These are phyloP conservation scores for Talaromyces trachyspermus DNA, from an alignment of 495 filamentous ascomycete species.

Conservation along the genomic window DNA sequence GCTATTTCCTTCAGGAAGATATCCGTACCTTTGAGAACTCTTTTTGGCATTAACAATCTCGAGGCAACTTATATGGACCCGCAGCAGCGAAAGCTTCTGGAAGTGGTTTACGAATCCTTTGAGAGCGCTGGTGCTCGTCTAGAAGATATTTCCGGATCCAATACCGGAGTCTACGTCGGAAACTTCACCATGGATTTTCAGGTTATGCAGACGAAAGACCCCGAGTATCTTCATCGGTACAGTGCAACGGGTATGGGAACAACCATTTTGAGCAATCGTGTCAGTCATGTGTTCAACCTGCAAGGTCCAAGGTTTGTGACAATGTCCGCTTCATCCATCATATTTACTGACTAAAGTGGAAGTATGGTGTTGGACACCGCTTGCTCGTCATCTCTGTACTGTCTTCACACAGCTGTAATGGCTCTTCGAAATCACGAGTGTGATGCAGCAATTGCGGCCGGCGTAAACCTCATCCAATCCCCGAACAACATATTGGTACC, in stretches of 20 bases:
- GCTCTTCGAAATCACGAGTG: constrained; percentile 15
- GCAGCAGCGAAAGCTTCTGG: constrained; percentile 48
- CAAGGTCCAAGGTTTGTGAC: too few species aligned
- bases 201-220: constrained; percentile 22
- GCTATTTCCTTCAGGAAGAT: constrained; percentile 6
- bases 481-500: constrained; percentile 16
- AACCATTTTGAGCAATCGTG: constrained; percentile 20
- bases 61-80: constrained; percentile 50
- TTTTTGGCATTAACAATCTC: constrained; percentile 28
- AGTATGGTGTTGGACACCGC: constrained; percentile 10
- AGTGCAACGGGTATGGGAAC: constrained; percentile 15
- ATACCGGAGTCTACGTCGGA: constrained; percentile 13
- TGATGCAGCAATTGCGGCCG: constrained; percentile 31
- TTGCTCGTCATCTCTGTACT: constrained; percentile 19
- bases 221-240: constrained; percentile 14
- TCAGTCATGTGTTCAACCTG: constrained; percentile 25
- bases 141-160: constrained; percentile 10
- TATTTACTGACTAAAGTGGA: too few species aligned
- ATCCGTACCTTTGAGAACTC: background rate
- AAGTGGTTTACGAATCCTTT: constrained; percentile 27
- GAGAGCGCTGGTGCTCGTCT: constrained; percentile 15
- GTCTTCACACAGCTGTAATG: constrained; percentile 18
- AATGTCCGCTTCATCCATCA: too few species aligned
- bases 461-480: constrained; percentile 31
- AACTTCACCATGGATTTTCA: constrained; percentile 15